Percentiles rank a stretch among this genome's conserved stretches.
These are phyloP conservation scores for Desmodesmus armatus DNA, from an alignment of 139 green algal species.

Conservation along the genomic window DNA sequence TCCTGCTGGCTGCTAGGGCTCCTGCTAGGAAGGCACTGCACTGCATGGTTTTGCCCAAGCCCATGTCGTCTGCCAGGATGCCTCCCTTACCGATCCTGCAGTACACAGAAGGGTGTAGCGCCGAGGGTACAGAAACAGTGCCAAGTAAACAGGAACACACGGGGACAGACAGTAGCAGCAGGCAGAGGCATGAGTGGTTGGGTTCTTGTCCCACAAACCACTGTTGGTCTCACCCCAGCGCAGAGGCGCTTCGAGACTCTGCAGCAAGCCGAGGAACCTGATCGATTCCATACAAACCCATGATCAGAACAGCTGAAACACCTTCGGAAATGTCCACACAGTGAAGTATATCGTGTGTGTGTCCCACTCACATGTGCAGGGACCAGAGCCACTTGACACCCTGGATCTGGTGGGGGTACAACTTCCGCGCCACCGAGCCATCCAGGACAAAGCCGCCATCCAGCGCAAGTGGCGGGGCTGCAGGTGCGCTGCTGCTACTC, in stretches of 20 bases:
- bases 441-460: slow-evolving; percentile 53
- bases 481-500: slow-evolving; percentile 8
- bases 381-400: slow-evolving; percentile 89
- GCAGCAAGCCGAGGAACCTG: slow-evolving; percentile 9
- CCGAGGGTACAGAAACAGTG: not conserved
- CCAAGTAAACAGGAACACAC: not conserved
- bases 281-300: not conserved
- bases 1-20: slow-evolving; percentile 50
- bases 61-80: slow-evolving; percentile 88
- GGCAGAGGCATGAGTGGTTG: not conserved
- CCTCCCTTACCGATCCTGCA: slow-evolving; percentile 63
- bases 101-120: not conserved
- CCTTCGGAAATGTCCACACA: not conserved
- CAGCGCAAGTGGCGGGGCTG: slow-evolving; percentile 1
- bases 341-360: not conserved
- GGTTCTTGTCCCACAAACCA: too few relatives aligned
- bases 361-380: slow-evolving; percentile 55
- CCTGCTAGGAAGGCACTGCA: slow-evolving; percentile 85
- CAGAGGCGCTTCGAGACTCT: too few relatives aligned
- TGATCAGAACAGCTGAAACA: not conserved
- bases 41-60: slow-evolving; percentile 81
- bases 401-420: slow-evolving; percentile 82
- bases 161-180: not conserved
- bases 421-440: slow-evolving; percentile 46
- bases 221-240: too few relatives aligned